phyloP scores from a whole-genome alignment of 2,329 filamentous ascomycete genomes.

The Trichoderma guizhouense region DNA sequence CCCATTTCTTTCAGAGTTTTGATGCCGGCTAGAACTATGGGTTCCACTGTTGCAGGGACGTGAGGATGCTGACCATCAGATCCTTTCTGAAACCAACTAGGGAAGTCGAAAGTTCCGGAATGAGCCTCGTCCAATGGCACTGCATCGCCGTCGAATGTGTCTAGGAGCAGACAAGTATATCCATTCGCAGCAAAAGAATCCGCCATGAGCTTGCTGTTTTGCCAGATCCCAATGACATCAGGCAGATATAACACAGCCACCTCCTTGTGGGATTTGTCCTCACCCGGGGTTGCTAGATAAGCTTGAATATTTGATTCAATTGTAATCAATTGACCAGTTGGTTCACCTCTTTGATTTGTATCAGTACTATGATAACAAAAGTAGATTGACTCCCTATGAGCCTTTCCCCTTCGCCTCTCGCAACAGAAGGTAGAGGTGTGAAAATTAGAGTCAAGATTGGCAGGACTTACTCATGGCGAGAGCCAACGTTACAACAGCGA shows the following conservation, averaged over 20 bases:
- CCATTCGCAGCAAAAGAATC: slow-evolving; percentile 34
- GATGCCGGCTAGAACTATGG: slow-evolving; percentile 35
- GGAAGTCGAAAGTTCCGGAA: slow-evolving; percentile 36
- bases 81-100: slow-evolving; percentile 36
- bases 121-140: slow-evolving; percentile 27
- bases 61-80: slow-evolving; percentile 44
- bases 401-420: too few relatives aligned
- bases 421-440: too few relatives aligned
- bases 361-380: too few relatives aligned
- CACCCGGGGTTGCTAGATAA: too few relatives aligned
- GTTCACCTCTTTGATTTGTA: too few relatives aligned
- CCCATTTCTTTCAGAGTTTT: slow-evolving; percentile 55
- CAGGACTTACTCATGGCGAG: too few relatives aligned
- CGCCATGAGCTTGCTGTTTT: slow-evolving; percentile 37
- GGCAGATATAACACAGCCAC: background rate
- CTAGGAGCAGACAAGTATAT: slow-evolving; percentile 31
- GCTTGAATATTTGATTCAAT: too few relatives aligned
- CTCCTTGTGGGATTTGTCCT: too few relatives aligned
- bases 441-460: too few relatives aligned
- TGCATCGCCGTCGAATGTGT: slow-evolving; percentile 34
- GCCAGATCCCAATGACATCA: slow-evolving; percentile 39
- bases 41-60: slow-evolving; percentile 28
- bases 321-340: too few relatives aligned
- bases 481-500: too few relatives aligned
- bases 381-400: too few relatives aligned